These are phyloP conservation scores for Backusella sp. DNA, from an alignment of 192 early-diverging fungal species.

Conservation along the genomic window DNA sequence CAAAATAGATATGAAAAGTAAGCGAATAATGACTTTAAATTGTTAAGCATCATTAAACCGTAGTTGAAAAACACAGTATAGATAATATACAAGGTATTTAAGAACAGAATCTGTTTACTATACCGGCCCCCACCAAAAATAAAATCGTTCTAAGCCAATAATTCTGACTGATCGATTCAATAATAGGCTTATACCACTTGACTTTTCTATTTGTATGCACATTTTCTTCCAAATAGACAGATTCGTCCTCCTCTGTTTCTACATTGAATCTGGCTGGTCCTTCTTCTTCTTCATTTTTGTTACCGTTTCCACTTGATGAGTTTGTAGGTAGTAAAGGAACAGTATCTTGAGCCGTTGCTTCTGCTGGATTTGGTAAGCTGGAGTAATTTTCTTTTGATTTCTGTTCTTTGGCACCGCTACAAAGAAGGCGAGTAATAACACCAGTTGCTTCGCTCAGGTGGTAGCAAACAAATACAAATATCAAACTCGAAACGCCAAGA, in stretches of 20 bases:
- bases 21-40: neutral
- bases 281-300: neutral
- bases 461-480: constrained; percentile 54
- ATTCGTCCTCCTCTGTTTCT: neutral
- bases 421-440: constrained; percentile 25
- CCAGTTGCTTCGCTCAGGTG: constrained; percentile 47
- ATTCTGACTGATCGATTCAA: neutral
- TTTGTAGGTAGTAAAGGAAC: constrained; percentile 20
- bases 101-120: constrained; percentile 5
- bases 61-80: neutral
- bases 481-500: constrained; percentile 38
- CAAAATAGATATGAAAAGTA: neutral
- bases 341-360: constrained; percentile 6
- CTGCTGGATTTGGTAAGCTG: neutral
- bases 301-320: neutral
- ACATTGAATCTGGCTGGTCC: neutral
- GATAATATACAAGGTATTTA: constrained; percentile 9
- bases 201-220: constrained; percentile 8
- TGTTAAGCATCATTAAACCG: neutral
- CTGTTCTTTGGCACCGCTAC: constrained; percentile 10
- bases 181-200: neutral
- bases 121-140: neutral
- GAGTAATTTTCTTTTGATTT: constrained; percentile 7
- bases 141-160: neutral
- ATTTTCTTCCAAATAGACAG: constrained; percentile 4